Conservation (phyloP, 2,329 filamentous ascomycete genomes). For the Penicillium sp. region DNA sequence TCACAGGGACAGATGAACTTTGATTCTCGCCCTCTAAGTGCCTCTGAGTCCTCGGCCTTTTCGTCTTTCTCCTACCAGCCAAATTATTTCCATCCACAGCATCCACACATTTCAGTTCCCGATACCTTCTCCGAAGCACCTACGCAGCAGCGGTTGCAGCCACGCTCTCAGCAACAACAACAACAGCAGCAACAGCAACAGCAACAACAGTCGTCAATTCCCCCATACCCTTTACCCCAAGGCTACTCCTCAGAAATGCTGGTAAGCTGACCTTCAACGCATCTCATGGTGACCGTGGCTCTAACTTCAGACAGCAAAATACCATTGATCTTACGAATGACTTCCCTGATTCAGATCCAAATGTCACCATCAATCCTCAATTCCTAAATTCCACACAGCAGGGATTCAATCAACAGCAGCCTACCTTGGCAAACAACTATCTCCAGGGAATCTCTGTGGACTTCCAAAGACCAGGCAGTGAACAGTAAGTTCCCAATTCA, state of each 20-base stretch:
- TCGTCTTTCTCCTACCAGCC: constrained; percentile 34
- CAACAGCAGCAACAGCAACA: too few species aligned
- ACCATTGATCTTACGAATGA: constrained; percentile 34
- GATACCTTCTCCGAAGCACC: constrained; percentile 30
- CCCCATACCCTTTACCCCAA: constrained; percentile 30
- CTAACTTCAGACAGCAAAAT: constrained; percentile 24
- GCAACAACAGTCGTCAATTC: constrained; percentile 21
- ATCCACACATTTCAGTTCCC: constrained; percentile 26
- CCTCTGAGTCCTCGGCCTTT: constrained; percentile 34
- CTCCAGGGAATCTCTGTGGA: constrained; percentile 30
- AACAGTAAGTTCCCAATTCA: constrained; percentile 26
- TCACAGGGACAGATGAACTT: constrained; percentile 33
- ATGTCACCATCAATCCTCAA: constrained; percentile 42
- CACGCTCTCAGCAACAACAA: constrained; percentile 20
- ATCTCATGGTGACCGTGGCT: background rate
- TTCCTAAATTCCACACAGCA: constrained; percentile 34
- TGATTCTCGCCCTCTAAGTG: constrained; percentile 29
- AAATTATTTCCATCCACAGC: constrained; percentile 32
- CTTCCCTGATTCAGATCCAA: constrained; percentile 26
- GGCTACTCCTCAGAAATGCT: constrained; percentile 28
- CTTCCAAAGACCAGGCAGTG: constrained; percentile 28
- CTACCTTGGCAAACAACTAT: constrained; percentile 28
- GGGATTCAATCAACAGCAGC: constrained; percentile 22
- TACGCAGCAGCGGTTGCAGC: constrained; percentile 16
- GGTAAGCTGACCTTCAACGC: constrained; percentile 15